A percentile compares a stretch with the other conserved stretches of the same genome.
phyloP scores from a whole-genome alignment of 371 early-diverging fungal species.

The Mortierella sp. region DNA sequence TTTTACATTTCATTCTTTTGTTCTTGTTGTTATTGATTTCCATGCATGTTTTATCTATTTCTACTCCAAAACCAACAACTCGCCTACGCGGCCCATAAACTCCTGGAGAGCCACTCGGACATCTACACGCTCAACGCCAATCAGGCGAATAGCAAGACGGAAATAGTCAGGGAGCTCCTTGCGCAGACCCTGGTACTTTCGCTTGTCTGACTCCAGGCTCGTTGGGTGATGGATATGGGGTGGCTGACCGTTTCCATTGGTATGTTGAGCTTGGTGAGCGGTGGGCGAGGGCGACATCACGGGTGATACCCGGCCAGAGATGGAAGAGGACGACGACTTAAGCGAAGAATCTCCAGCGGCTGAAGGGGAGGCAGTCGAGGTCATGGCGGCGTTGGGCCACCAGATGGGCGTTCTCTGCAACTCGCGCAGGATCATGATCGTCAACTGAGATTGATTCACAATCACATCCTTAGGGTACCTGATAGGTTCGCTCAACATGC shows the following conservation, averaged over 20 bases:
- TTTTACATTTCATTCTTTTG: neutral
- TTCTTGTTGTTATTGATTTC: neutral
- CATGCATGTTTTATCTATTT: neutral
- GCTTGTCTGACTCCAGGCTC: constrained; percentile 44
- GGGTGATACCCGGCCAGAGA: constrained; percentile 24
- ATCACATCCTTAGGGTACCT: constrained; percentile 59
- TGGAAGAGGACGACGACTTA: constrained; percentile 46
- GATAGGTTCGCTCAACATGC: constrained; percentile 54
- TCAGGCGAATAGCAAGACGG: constrained; percentile 49
- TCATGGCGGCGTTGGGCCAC: constrained; percentile 58
- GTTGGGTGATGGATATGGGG: neutral
- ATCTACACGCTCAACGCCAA: constrained; percentile 55
- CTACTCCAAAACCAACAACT: constrained; percentile 52
- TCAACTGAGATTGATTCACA: constrained; percentile 54
- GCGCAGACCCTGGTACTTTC: constrained; percentile 53
- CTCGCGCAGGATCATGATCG: constrained; percentile 54
- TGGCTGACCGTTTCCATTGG: constrained; percentile 20
- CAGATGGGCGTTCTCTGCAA: constrained; percentile 54
- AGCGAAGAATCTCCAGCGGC: neutral
- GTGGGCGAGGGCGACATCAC: constrained; percentile 35
- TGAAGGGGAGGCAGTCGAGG: neutral
- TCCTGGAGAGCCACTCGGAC: constrained; percentile 56
- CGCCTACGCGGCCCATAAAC: constrained; percentile 57
- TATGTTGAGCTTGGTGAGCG: neutral
- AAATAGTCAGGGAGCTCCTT: constrained; percentile 57